A percentile compares a stretch with the other conserved stretches of the same genome.
These are phyloP conservation scores for Asterochloris sp. DNA, from an alignment of 139 green algal genomes.

Conservation along the genomic window DNA sequence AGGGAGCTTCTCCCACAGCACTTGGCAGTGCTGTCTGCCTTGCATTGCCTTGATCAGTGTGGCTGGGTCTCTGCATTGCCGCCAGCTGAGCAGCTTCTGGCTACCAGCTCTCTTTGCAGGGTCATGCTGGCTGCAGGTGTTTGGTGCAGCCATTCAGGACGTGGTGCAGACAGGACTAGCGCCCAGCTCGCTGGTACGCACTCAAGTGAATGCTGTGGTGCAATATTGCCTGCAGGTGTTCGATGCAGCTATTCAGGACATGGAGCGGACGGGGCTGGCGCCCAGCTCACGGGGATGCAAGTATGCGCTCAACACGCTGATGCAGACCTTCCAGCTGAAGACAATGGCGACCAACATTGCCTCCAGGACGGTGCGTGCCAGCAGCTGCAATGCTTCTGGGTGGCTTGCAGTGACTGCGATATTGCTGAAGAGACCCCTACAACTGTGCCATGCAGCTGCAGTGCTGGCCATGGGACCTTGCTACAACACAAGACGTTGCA, in stretches of 20 bases:
- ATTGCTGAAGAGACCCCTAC: no score
- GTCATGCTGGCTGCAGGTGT: slow-evolving; percentile 28
- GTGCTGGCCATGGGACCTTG: no score
- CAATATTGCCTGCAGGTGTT: slow-evolving; percentile 31
- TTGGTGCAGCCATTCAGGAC: slow-evolving; percentile 28
- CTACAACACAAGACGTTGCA: no score
- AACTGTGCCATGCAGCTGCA: no score
- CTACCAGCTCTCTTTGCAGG: background rate
- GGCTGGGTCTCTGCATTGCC: no score
- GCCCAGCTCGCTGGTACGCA: slow-evolving; percentile 51
- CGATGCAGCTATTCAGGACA: slow-evolving; percentile 19
- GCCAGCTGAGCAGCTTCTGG: slow-evolving; percentile 11
- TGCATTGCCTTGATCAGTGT: no score
- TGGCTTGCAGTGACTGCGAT: background rate
- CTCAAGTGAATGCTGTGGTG: slow-evolving; percentile 60
- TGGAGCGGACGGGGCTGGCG: slow-evolving; percentile 10
- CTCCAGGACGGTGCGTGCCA: slow-evolving; percentile 1
- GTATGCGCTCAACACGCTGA: slow-evolving; percentile 92
- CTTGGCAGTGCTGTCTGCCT: no score
- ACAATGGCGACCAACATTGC: slow-evolving; percentile 17
- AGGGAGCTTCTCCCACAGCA: no score
- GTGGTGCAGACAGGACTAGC: slow-evolving; percentile 4
- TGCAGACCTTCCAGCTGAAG: slow-evolving; percentile 55
- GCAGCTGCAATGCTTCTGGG: background rate
- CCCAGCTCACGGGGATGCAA: slow-evolving; percentile 61